Percentiles rank a stretch among this genome's conserved stretches.
phyloP scores from a whole-genome alignment of 345 rosid genomes.

The Isatis tinctoria region DNA sequence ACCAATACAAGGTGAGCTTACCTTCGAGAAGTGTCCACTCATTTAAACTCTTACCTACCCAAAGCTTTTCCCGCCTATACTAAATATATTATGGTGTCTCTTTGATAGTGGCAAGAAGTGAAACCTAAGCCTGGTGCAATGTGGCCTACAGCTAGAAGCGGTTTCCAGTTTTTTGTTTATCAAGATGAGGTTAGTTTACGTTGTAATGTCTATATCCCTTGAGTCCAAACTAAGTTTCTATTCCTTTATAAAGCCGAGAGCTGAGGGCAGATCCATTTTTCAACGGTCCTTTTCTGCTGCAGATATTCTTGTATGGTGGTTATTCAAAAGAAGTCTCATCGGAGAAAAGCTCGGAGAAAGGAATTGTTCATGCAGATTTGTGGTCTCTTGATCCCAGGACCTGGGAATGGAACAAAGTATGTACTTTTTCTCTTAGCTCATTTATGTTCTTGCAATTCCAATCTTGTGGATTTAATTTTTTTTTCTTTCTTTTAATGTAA shows the following conservation, averaged over 20 bases:
- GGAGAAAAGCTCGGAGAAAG: constrained; percentile 86
- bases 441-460: neutral
- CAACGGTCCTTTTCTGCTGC: constrained; percentile 20
- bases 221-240: neutral
- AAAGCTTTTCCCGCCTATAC: neutral
- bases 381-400: constrained; percentile 98
- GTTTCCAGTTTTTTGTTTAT: constrained; percentile 83
- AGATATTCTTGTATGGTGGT: constrained; percentile 90
- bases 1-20: constrained; percentile 74
- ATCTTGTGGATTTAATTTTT: neutral
- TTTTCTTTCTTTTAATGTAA: neutral
- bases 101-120: constrained; percentile 93
- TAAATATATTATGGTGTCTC: constrained; percentile 24
- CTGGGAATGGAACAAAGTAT: constrained; percentile 99
- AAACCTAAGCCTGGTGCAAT: constrained; percentile 85
- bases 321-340: constrained; percentile 89
- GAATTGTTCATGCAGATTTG: constrained; percentile 85
- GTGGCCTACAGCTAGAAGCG: constrained; percentile 97
- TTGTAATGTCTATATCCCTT: neutral
- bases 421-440: constrained; percentile 3
- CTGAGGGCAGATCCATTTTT: neutral
- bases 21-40: neutral
- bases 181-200: constrained; percentile 71
- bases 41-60: neutral
- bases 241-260: neutral